Evolutionary conservation across 1,139 yeast species (phyloP), one percentile per base, ranked within the genome.

Genomic region (Debaryomycetaceae sp.): DNA sequence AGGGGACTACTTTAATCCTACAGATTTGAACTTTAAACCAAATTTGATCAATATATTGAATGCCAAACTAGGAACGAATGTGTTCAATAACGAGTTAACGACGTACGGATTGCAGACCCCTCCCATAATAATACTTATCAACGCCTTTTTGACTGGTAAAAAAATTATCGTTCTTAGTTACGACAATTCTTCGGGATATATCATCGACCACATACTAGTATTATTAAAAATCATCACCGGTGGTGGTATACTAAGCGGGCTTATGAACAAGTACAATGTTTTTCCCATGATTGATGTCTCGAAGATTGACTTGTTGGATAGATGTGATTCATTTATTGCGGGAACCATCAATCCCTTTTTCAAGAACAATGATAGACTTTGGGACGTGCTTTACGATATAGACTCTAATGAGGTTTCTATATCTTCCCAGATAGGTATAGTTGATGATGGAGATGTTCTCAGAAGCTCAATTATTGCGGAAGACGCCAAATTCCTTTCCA

Each of bases 311-410:
- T 70, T 79, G 20, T 62, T 82, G 51, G 73, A 77, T 48, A 65
- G 70, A 47, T 76, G 82, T 48, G 75, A 72, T 17, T 80, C 82
- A 24, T 82, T 65, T 58, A 68, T 82, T 55, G 87, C 87, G 5
- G 87, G 87, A 8, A 83, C 84, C 41, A 81, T 82, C 51, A 82
- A 83, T 59, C 85, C 86, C 9, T 81, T 84, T 44, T 82, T 82
- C 65, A 80, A 79, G 50, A 63, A 70, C 42, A 83, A 80, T 53
- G 81, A 81, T 37, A 69, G 68, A 45, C 54, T 73, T 38, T 82
- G 85, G 85, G 87, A 82, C 55, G 60, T 82, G 20, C 59, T 82
- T 42, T 77, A 80, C 49, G 85, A 82, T 56, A 62, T 81, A 48
- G 86, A 82, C 52, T 53, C 62, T 42, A 76, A 64, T 58, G 81